Percentiles rank a stretch among this genome's conserved stretches.
phyloP scores from a whole-genome alignment of 148 eudicot species.

The Nepenthes mirabilis region DNA sequence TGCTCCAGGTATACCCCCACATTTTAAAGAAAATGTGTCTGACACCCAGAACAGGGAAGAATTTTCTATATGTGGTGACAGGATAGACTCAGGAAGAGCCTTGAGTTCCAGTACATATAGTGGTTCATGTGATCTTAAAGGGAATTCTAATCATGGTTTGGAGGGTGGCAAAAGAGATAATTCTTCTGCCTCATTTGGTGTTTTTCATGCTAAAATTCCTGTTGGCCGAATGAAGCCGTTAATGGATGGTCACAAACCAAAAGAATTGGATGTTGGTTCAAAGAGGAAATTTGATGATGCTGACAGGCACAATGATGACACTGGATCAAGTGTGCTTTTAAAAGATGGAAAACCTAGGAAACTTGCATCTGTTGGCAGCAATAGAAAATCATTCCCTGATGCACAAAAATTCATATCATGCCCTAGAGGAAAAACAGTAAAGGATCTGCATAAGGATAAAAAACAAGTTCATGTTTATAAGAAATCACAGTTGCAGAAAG shows the following conservation, averaged over 20 bases:
- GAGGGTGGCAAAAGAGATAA: conserved; percentile 3
- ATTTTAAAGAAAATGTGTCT: no score
- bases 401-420: conserved; percentile 11
- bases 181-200: neutral
- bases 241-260: conserved; percentile 22
- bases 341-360: conserved; percentile 19
- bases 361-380: conserved; percentile 16
- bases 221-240: conserved; percentile 26
- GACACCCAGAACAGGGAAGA: no score
- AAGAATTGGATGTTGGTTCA: conserved; percentile 17
- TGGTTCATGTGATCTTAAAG: conserved; percentile 9
- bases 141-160: conserved; percentile 4
- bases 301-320: conserved; percentile 7
- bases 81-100: conserved; percentile 15
- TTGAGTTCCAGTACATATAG: conserved; percentile 23
- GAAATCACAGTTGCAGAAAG: neutral
- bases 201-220: conserved; percentile 15
- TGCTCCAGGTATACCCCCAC: no score
- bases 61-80: conserved; percentile 4
- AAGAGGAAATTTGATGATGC: conserved; percentile 28
- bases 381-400: conserved; percentile 23
- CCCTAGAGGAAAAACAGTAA: conserved; percentile 15
- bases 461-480: conserved; percentile 19
- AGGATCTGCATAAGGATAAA: conserved; percentile 20
- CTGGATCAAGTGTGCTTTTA: conserved; percentile 12